phyloP scores from a whole-genome alignment of 2,329 filamentous ascomycete species.

The Aspergillus fischeri region DNA sequence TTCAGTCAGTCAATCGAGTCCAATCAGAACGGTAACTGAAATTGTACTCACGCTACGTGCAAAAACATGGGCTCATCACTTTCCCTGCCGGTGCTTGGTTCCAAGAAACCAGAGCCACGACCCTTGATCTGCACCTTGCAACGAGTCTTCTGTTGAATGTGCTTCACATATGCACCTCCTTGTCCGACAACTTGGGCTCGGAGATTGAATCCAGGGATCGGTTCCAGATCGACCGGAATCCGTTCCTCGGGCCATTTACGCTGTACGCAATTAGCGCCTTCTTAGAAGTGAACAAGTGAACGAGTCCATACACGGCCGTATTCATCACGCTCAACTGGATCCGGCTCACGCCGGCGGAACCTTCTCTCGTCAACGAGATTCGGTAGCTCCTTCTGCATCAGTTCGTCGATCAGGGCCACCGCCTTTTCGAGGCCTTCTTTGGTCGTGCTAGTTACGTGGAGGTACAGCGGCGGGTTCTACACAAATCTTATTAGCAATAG shows the following conservation, averaged over 20 bases:
- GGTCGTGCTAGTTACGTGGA: slow-evolving; percentile 88
- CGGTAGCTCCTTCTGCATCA: slow-evolving; percentile 94
- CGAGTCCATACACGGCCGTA: slow-evolving; percentile 68
- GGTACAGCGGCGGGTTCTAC: slow-evolving; percentile 87
- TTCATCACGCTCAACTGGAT: slow-evolving; percentile 82
- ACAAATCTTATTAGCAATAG: background rate
- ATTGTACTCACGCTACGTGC: slow-evolving; percentile 70
- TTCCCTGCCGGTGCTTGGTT: slow-evolving; percentile 80
- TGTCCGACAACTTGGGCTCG: slow-evolving; percentile 94
- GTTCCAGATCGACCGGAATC: slow-evolving; percentile 85
- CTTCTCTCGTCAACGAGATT: slow-evolving; percentile 92
- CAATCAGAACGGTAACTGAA: background rate
- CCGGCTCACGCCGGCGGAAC: slow-evolving; percentile 76
- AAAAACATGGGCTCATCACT: slow-evolving; percentile 96
- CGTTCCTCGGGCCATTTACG: slow-evolving; percentile 99
- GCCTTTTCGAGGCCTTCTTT: slow-evolving; percentile 91
- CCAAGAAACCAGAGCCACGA: slow-evolving; percentile 88
- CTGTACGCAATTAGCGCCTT: slow-evolving; percentile 44
- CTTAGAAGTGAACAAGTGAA: background rate
- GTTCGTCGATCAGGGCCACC: slow-evolving; percentile 81
- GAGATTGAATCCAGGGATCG: slow-evolving; percentile 90
- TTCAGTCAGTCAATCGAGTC: slow-evolving; percentile 27
- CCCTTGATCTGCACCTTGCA: slow-evolving; percentile 99
- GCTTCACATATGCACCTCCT: slow-evolving; percentile 93
- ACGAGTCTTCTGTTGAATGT: slow-evolving; percentile 91